A percentile compares a stretch with the other conserved stretches of the same genome.
Evolutionary conservation across 805 yeast species (phyloP).

Genomic region (Saturnispora quitensis): DNA sequence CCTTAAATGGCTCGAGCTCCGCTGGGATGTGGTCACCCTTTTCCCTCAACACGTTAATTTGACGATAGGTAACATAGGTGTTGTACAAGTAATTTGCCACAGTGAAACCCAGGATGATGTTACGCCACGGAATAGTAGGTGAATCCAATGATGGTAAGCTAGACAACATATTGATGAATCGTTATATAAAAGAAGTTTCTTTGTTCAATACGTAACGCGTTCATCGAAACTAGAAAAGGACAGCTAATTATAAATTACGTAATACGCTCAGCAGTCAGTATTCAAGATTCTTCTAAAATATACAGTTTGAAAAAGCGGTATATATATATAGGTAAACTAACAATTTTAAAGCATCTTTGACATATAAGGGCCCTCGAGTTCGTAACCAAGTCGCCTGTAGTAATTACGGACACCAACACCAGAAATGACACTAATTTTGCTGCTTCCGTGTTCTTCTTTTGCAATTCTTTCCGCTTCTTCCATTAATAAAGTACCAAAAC

Average conservation of each 20-base stretch:
- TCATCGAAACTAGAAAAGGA: neutral
- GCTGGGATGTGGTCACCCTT: conserved; percentile 47
- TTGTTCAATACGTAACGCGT: neutral
- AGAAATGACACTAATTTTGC: conserved; percentile 85
- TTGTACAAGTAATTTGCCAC: conserved; percentile 70
- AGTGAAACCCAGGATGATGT: conserved; percentile 63
- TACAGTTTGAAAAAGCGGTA: neutral
- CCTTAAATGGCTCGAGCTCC: conserved; percentile 39
- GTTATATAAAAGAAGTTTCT: neutral
- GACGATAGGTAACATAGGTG: conserved; percentile 65
- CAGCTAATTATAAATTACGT: neutral
- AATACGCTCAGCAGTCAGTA: neutral
- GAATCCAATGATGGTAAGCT: conserved; percentile 35
- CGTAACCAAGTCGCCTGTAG: conserved; percentile 86
- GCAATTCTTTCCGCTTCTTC: conserved; percentile 98
- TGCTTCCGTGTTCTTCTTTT: conserved; percentile 86
- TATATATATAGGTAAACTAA: neutral
- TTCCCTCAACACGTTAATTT: conserved; percentile 50
- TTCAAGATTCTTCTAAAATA: neutral
- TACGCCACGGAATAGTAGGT: conserved; percentile 73
- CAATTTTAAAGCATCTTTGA: conserved; percentile 40
- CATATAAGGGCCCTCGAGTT: conserved; percentile 94
- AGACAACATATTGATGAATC: neutral
- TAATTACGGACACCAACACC: conserved; percentile 98
- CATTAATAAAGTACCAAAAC: conserved; percentile 94